phyloP scores from a whole-genome alignment of 306 rosid species.

The Corylus heterophylla region DNA sequence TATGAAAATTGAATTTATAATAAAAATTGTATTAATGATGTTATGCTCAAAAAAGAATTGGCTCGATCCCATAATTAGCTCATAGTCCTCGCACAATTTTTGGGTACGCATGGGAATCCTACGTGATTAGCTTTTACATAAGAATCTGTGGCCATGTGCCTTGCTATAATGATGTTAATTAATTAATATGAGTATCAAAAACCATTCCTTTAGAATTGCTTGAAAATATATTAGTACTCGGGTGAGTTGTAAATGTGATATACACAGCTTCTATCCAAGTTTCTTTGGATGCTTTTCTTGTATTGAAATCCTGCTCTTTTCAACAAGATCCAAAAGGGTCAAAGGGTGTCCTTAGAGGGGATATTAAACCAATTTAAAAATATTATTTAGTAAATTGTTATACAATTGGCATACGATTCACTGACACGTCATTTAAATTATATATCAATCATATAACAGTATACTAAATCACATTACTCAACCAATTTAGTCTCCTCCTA shows the following conservation, averaged over 20 bases:
- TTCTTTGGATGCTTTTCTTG: slow-evolving; percentile 19
- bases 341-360: slow-evolving; percentile 13
- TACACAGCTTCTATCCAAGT: neutral
- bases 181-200: slow-evolving; percentile 1
- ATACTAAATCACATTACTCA: neutral
- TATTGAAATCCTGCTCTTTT: slow-evolving; percentile 5
- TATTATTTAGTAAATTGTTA: no score
- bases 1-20: no score
- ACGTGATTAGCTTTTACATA: slow-evolving; percentile 26
- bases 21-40: neutral
- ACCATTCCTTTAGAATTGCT: slow-evolving; percentile 10
- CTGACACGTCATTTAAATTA: no score
- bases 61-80: slow-evolving; percentile 37
- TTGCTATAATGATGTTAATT: slow-evolving; percentile 37
- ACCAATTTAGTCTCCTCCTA: neutral
- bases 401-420: no score
- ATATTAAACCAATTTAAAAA: neutral
- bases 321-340: slow-evolving; percentile 3
- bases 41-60: slow-evolving; percentile 13
- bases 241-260: slow-evolving; percentile 31
- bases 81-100: slow-evolving; percentile 34
- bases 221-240: slow-evolving; percentile 19
- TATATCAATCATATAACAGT: no score
- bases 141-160: slow-evolving; percentile 53
- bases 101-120: slow-evolving; percentile 29